A percentile compares a stretch with the other conserved stretches of the same genome.
Evolutionary conservation across 495 filamentous ascomycete species (phyloP).

Genomic region (Penicillium roqueforti): DNA sequence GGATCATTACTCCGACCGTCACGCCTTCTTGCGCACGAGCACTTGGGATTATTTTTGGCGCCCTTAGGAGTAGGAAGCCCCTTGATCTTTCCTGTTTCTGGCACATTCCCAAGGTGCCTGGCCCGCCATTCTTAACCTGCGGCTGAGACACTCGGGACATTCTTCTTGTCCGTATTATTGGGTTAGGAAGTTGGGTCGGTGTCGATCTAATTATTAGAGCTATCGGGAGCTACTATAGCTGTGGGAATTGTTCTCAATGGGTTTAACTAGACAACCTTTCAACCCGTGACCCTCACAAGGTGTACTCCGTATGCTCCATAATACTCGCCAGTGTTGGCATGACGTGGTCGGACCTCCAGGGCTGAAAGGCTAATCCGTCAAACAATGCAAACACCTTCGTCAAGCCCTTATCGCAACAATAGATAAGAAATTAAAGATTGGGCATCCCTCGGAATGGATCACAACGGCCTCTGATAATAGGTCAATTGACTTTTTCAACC

Average conservation of each 20-base stretch:
- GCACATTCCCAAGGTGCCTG: slow-evolving; percentile 17
- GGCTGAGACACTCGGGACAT: not conserved
- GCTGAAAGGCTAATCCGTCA: slow-evolving; percentile 1
- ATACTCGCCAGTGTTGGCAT: not conserved
- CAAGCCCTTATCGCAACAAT: not conserved
- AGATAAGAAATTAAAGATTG: not conserved
- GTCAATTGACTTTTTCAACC: not conserved
- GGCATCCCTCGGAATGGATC: not conserved
- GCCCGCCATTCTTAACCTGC: slow-evolving; percentile 10
- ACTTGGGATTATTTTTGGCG: slow-evolving; percentile 5
- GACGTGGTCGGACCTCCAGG: slow-evolving; percentile 8
- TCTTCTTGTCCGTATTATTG: not conserved
- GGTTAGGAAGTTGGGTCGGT: not conserved
- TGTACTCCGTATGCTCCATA: not conserved
- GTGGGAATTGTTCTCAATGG: not conserved
- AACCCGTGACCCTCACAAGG: not conserved
- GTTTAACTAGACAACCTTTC: not conserved
- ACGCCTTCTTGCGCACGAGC: slow-evolving; percentile 3
- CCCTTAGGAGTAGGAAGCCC: not conserved
- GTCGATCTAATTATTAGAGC: not conserved
- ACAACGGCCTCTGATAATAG: not conserved
- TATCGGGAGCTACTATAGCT: not conserved
- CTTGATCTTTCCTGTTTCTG: slow-evolving; percentile 10
- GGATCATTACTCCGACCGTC: slow-evolving; percentile 25
- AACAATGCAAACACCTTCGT: slow-evolving; percentile 2